Evolutionary conservation across 1,284 basidiomycete species (phyloP).

Genomic region (Cryptococcus sp.): DNA sequence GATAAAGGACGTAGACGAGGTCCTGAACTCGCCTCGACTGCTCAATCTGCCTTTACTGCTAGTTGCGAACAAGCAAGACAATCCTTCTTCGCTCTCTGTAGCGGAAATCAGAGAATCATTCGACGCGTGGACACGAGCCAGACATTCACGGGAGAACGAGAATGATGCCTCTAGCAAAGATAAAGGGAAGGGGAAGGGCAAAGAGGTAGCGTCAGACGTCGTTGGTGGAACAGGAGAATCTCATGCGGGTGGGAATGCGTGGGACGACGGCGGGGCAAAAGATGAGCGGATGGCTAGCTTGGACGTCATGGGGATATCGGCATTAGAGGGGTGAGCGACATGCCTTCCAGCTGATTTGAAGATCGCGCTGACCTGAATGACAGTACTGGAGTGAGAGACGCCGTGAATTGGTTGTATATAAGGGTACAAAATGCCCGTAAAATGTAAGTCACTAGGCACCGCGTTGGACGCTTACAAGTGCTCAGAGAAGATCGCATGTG

Average conservation of each 20-base stretch:
- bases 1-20: constrained; percentile 62
- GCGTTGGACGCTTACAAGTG: neutral
- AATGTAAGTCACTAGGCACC: constrained; percentile 49
- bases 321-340: constrained; percentile 75
- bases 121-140: constrained; percentile 67
- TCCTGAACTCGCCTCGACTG: constrained; percentile 80
- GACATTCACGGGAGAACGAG: constrained; percentile 18
- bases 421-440: constrained; percentile 82
- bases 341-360: neutral
- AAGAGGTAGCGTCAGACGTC: constrained; percentile 8
- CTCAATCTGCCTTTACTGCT: constrained; percentile 83
- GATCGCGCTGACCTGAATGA: neutral
- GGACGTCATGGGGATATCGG: constrained; percentile 87
- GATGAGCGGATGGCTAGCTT: constrained; percentile 67
- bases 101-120: constrained; percentile 87
- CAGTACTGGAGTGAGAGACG: constrained; percentile 84
- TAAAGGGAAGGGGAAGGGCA: constrained; percentile 21
- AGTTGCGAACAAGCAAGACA: constrained; percentile 91
- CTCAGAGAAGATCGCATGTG: constrained; percentile 4
- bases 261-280: constrained; percentile 60
- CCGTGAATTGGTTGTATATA: constrained; percentile 90
- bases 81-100: constrained; percentile 71
- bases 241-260: constrained; percentile 14
- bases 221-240: constrained; percentile 1
- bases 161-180: constrained; percentile 5